phyloP scores from a whole-genome alignment of 2,329 filamentous ascomycete genomes.

The Macrophomina phaseolina region DNA sequence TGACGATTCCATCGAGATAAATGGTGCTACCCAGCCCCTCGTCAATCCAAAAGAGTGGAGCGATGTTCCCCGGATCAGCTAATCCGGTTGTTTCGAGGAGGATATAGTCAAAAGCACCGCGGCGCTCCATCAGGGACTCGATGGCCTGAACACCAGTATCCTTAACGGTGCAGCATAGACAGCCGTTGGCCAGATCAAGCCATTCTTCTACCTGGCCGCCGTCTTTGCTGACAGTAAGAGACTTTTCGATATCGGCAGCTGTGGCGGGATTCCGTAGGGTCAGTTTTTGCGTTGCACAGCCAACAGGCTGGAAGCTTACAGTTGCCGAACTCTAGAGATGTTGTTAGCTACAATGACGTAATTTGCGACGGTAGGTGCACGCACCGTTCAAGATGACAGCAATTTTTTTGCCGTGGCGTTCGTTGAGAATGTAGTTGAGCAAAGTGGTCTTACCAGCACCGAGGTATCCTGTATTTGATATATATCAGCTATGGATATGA shows the following conservation, averaged over 20 bases:
- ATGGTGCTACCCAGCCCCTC: slow-evolving; percentile 94
- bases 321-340: slow-evolving; percentile 74
- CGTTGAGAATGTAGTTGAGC: slow-evolving; percentile 93
- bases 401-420: slow-evolving; percentile 96
- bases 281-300: too few relatives aligned
- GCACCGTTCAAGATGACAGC: slow-evolving; percentile 93
- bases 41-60: slow-evolving; percentile 96
- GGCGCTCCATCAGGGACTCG: slow-evolving; percentile 92
- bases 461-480: slow-evolving; percentile 73
- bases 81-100: slow-evolving; percentile 94
- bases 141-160: slow-evolving; percentile 94
- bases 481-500: slow-evolving; percentile 8
- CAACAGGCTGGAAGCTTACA: slow-evolving; percentile 60
- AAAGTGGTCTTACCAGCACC: slow-evolving; percentile 95
- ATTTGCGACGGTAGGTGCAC: slow-evolving; percentile 33
- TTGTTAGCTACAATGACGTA: slow-evolving; percentile 27
- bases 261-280: neutral
- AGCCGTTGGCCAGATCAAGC: slow-evolving; percentile 95
- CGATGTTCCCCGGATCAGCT: slow-evolving; percentile 93
- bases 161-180: slow-evolving; percentile 97
- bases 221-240: slow-evolving; percentile 85
- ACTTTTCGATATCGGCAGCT: slow-evolving; percentile 96
- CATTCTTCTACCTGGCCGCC: slow-evolving; percentile 88
- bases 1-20: slow-evolving; percentile 96
- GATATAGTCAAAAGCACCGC: slow-evolving; percentile 95